Conservation (phyloP, 306 rosid species). For the Macrotyloma uniflorum region DNA sequence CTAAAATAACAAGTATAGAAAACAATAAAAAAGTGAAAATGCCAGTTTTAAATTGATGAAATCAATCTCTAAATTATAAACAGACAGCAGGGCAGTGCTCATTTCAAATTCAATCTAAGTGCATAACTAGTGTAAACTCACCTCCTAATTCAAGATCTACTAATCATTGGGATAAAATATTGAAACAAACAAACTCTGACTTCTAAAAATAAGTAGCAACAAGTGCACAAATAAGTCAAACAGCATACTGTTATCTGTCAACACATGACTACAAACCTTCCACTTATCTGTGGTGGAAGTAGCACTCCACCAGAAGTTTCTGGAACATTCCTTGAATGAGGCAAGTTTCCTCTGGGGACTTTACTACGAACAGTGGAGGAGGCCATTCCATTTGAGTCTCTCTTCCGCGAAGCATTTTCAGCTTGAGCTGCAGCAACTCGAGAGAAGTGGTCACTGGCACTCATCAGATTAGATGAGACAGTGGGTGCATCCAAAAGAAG, state of each 20-base stretch:
- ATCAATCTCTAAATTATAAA: not conserved
- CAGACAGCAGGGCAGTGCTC: not conserved
- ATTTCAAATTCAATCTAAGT: conserved; percentile 15
- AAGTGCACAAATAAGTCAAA: conserved; percentile 15
- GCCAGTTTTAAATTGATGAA: not conserved
- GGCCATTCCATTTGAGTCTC: conserved; percentile 60
- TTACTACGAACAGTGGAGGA: conserved; percentile 61
- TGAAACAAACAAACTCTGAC: not conserved
- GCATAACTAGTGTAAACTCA: not conserved
- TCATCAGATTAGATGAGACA: conserved; percentile 49
- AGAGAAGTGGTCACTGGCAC: conserved; percentile 65
- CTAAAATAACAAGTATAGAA: not conserved
- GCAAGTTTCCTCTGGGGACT: conserved; percentile 72
- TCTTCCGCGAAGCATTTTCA: conserved; percentile 78
- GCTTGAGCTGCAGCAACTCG: conserved; percentile 79
- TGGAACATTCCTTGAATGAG: conserved; percentile 69
- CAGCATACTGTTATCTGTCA: not conserved
- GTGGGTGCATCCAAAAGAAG: conserved; percentile 72
- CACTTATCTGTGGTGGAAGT: conserved; percentile 93
- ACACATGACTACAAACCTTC: conserved; percentile 66
- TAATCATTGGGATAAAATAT: conserved; percentile 14
- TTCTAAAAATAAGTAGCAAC: conserved; percentile 2
- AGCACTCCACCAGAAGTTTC: conserved; percentile 66
- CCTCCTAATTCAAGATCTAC: conserved; percentile 12
- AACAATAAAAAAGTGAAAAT: conserved; percentile 12